Base-by-base conservation (phyloP, 345 rosid species). In the Microthlaspi erraticum region DNA sequence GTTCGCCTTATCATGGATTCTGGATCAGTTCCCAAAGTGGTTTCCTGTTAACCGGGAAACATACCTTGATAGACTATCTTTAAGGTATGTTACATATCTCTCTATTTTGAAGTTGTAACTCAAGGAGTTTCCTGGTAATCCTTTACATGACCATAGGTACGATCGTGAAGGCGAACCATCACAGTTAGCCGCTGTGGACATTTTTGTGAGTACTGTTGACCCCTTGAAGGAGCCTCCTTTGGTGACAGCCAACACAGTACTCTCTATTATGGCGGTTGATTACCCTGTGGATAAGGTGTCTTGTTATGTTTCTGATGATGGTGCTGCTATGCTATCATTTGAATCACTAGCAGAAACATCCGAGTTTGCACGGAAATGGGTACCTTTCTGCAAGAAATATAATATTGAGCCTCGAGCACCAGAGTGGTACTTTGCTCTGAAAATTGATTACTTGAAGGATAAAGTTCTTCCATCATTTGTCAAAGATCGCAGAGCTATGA, bases 21-120 rank as follows among this genome's bases (percentile, higher is more conserved):
- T 93, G 77, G 98, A 93, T 84, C 98, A 93, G 82, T 90, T 93
- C 77, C 97, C 96, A 5, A 93, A 87, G 71, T 93, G 98, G 98
- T 84, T 88, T 38, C 98, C 98, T 43, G 85, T 93, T 64, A 88
- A 87, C 60, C 93, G 96, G 9, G 98, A 93, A 79, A 93, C 98
- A 5, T 93, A 93, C 78, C 93, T 93, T 2, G 98, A 93, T 76
- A 83, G 98, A 83, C 93, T 93, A 68, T 77, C 96, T 55, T 66
- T 93, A 37, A 88, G 98, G 98, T 88, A 71, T 32, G 43, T 44
- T 75, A n/a, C n/a, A n/a, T 53, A 50, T 23, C 38, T 63, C 42
- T 18, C 16, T 49, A 42, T 39, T 77, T 26, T 61, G 41, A 29
- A 56, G 48, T 37, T 45, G 45, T 59, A 32, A 23, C 18, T 42